Base-by-base conservation (phyloP, 495 filamentous ascomycete genomes). In the Emericellopsis terricola region DNA sequence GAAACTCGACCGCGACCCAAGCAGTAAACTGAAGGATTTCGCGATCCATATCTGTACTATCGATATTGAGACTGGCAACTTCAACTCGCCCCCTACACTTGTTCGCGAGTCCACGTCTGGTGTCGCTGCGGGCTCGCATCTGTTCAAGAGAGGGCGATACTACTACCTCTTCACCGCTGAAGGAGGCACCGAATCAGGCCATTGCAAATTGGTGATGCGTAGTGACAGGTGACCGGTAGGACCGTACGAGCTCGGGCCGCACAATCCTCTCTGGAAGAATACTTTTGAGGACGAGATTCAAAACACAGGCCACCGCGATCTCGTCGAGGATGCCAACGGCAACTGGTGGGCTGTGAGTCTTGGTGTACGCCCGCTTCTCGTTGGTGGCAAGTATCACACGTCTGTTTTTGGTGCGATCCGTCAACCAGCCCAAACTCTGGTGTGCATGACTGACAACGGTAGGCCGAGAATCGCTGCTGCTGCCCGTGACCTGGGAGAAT, bases 111-210 rank as follows among this genome's bases (percentile, higher is more conserved):
- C 50, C 16, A 41, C 49, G 9, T 57, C 53, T 0, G 43, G 54
- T 1, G 52, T 56, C 3, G 65, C 73, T 0, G 75, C 78, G 50
- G 75, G 73, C 4, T 73, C 76, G 1, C 76, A 78, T 36, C 65
- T 78, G 27, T 74, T 70, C 40, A 57, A 55, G 19, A 71, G 69
- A 20, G 71, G 72, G 36, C 63, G 55, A 1, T 77, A 60, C 42
- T 76, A 74, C 44, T 81, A 78, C 36, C 56, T 81, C 14, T 53
- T 81, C 21, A 68, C 67, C 8, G 72, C 72, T 0, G 74, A 81
- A 55, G 53, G 57, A 1, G 75, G 74, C 15, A 78, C 74, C 0
- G 68, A 53, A 57, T 15, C 72, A 76, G 42, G 23, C 23, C 23
- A 26, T 26, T 41, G 68, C 43, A 31, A 73, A 69, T 52, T 65